Evolutionary conservation across 208 protist species (phyloP), one percentile per base, ranked within the genome.

Genomic region (Leishmania guyanensis): DNA sequence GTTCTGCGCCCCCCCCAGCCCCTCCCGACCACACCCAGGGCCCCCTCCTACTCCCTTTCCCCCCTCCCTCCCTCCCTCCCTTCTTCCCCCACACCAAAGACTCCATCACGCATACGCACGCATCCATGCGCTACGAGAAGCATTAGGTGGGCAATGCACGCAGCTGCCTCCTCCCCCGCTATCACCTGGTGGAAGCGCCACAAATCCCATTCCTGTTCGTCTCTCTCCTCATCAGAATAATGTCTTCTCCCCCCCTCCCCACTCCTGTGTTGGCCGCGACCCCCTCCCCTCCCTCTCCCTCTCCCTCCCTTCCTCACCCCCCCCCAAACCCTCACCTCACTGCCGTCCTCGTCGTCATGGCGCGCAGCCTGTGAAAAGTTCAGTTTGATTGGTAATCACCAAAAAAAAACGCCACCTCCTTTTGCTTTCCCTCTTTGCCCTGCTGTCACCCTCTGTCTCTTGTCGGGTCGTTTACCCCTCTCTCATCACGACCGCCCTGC

Each of bases 391-490:
- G 36, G 36, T 39, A 39, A 39, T 39, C 36, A 39, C 36, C 1
- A 2, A 39, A 39, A 39, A 33, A 33, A 33, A 33, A 33, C 36
- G 36, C 36, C 36, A 39, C 36, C 36, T 39, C 5, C 64, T 68
- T 68, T 39, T 68, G 14, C 26, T 4, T 43, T 39, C 8, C 16
- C 64, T 39, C 8, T 39, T 12, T 68, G n/a, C 20, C 12, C 3
- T 14, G 33, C 36, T 70, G n/a, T 39, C 62, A 6, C 16, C 33
- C 62, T 39, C 29, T 39, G 0, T 39, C 29, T 68, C 29, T 6
- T 43, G 26, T 84, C 78, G 65, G 20, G 50, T 81, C 50, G n/a
- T 53, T 66, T 78, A 14, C 17, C 5, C 36, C 2, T 36, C 48
- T 4, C 46, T 74, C 22, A 62, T 22, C 5, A 62, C 22, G 22